These are phyloP conservation scores for Cryptococcus sp. DNA, from an alignment of 1,284 basidiomycete species.

Conservation along the genomic window DNA sequence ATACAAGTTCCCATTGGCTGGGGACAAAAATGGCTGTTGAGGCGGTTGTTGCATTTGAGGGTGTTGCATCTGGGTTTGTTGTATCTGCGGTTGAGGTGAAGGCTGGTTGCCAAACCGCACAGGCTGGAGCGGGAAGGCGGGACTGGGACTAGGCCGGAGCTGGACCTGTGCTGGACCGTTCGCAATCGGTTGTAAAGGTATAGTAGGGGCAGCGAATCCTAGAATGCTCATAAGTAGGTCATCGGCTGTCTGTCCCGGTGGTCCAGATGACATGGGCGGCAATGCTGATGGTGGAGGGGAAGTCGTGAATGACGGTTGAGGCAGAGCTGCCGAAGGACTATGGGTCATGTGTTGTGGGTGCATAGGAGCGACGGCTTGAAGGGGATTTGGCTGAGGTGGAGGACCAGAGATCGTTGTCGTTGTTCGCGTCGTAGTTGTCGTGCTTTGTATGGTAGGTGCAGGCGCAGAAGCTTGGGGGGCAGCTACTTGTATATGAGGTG, in stretches of 20 bases:
- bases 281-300: constrained; percentile 3
- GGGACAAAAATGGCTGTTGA: background rate
- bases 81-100: too few species aligned
- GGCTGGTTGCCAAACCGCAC: too few species aligned
- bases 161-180: background rate
- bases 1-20: background rate
- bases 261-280: constrained; percentile 6
- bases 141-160: background rate
- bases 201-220: constrained; percentile 19
- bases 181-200: background rate
- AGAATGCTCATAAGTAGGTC: constrained; percentile 45
- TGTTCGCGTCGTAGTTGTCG: constrained; percentile 3
- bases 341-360: background rate
- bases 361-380: background rate
- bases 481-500: constrained; percentile 6
- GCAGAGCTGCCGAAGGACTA: background rate
- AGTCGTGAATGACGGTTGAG: background rate
- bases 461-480: constrained; percentile 4
- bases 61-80: background rate
- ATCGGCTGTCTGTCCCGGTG: constrained; percentile 45
- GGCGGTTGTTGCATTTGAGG: constrained; percentile 5
- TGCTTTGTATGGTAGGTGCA: constrained; percentile 6
- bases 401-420: constrained; percentile 6
- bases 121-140: background rate
- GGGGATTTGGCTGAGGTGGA: background rate